phyloP scores from a whole-genome alignment of 78 protist genomes.

The Anaeramoeba flamelloides region DNA sequence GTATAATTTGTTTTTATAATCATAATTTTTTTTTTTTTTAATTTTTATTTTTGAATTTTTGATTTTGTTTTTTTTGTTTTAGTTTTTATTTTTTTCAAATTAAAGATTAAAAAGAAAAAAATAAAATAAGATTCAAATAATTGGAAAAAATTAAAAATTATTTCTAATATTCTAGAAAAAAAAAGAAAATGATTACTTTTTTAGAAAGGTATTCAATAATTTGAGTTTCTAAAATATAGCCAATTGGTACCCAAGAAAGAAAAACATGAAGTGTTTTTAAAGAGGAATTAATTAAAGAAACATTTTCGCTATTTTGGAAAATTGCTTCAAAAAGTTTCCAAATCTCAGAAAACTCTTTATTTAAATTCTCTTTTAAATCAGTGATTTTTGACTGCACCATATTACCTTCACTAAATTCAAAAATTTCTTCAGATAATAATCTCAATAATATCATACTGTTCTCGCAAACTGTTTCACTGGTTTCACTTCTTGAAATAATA shows the following conservation, averaged over 20 bases:
- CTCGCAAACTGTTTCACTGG: slow-evolving; percentile 69
- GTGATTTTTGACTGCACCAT: slow-evolving; percentile 28
- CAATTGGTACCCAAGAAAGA: slow-evolving; percentile 88
- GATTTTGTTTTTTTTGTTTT: too few relatives aligned
- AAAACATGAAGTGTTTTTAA: slow-evolving; percentile 64
- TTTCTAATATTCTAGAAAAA: too few relatives aligned
- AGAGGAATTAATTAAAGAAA: slow-evolving; percentile 38
- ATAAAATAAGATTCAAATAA: too few relatives aligned
- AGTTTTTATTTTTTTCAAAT: too few relatives aligned
- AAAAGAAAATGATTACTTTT: too few relatives aligned
- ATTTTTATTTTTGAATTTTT: too few relatives aligned
- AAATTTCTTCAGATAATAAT: slow-evolving; percentile 30
- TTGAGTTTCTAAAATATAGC: slow-evolving; percentile 71
- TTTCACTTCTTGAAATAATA: slow-evolving; percentile 50
- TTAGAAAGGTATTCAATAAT: slow-evolving; percentile 16
- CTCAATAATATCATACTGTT: slow-evolving; percentile 80
- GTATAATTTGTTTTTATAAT: too few relatives aligned
- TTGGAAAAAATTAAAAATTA: too few relatives aligned
- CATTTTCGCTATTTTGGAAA: neutral
- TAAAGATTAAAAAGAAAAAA: too few relatives aligned
- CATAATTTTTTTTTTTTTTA: too few relatives aligned
- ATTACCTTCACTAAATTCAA: neutral
- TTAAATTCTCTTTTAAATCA: slow-evolving; percentile 54
- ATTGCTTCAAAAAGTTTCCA: slow-evolving; percentile 26
- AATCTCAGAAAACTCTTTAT: slow-evolving; percentile 60